Conservation (phyloP, 2,329 filamentous ascomycete species). For the Teratosphaeria zuluensis region DNA sequence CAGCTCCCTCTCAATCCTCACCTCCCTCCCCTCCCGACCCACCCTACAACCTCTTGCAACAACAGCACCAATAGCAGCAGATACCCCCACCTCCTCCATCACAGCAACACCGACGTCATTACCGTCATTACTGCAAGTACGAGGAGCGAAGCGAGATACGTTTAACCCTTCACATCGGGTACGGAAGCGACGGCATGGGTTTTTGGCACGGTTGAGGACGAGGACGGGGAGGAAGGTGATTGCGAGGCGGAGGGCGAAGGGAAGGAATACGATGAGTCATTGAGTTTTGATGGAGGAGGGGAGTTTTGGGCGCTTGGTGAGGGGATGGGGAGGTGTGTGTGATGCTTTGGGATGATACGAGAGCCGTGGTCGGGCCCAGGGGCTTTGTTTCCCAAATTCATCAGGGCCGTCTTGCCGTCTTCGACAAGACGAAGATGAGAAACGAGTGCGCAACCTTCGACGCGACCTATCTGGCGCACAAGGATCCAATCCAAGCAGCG, state of each 20-base stretch:
- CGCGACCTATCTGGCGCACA: too few species aligned
- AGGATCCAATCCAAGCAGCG: too few species aligned
- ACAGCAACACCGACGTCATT: conserved; percentile 8
- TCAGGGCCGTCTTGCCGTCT: too few species aligned
- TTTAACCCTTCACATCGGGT: conserved; percentile 50
- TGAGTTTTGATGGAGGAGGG: conserved; percentile 13
- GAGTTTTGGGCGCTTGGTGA: too few species aligned
- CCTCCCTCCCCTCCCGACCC: conserved; percentile 6
- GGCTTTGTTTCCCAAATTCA: too few species aligned
- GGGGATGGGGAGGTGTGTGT: too few species aligned
- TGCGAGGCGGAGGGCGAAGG: conserved; percentile 44
- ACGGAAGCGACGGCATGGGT: conserved; percentile 53
- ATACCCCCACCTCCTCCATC: conserved; percentile 5
- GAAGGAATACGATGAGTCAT: conserved; percentile 44
- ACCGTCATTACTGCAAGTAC: conserved; percentile 28
- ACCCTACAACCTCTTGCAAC: not conserved
- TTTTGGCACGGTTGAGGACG: conserved; percentile 43
- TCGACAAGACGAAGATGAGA: too few species aligned
- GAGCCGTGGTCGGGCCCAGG: too few species aligned
- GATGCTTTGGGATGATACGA: too few species aligned
- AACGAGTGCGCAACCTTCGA: too few species aligned
- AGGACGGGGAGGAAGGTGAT: conserved; percentile 45
- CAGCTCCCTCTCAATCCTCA: conserved; percentile 11
- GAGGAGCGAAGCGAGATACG: conserved; percentile 43
- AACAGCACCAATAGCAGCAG: conserved; percentile 1